Evolutionary conservation across 2,329 filamentous ascomycete genomes (phyloP), one percentile per base, ranked within the genome.

Genomic region (Ophiostoma novo-ulmi): DNA sequence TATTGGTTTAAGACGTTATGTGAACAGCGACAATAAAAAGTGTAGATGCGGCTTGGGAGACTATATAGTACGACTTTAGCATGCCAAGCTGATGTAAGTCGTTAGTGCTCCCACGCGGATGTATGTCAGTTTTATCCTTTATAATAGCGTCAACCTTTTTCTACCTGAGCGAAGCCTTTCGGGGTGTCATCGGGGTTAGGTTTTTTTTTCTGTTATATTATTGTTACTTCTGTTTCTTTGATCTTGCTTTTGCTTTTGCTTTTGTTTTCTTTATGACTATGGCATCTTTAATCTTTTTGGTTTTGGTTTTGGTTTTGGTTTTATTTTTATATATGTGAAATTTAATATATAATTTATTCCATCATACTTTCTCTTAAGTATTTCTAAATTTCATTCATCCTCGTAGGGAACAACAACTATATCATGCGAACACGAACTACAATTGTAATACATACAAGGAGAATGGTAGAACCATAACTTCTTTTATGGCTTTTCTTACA

Each of bases 131-230:
- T 41, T n/a, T 67, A 31, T 67, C 65, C 8, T 36, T 63, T 36
- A 63, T 58, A 22, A 35, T 61, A 26, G 55, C 55, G 58, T 36
- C 58, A 63, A 58, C 52, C n/a, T 58, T 58, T 58, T 26, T 58
- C 52, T 58, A 58, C 22, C 52, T 58, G 52, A 7, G 22, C 8
- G n/a, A 2, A 26, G 52, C 14, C 20, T 26, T 26, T 58, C 52
- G 52, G 52, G 52, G 52, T 31, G n/a, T 58, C 52, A 58, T 26
- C 52, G 52, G 52, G 26, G n/a, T 22, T 58, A 5, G 26, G n/a
- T n/a, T 8, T 64, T 14, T 5, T 64, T 35, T 3, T 7, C 17
- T 36, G 13, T 64, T 6, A 35, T 38, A 5, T 36, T 20, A n/a
- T 22, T 66, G 3, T 31, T 31, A 31, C 11, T 0, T 36, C 20